phyloP scores from a whole-genome alignment of 208 protist genomes.

The Wallacemonas collosoma region DNA sequence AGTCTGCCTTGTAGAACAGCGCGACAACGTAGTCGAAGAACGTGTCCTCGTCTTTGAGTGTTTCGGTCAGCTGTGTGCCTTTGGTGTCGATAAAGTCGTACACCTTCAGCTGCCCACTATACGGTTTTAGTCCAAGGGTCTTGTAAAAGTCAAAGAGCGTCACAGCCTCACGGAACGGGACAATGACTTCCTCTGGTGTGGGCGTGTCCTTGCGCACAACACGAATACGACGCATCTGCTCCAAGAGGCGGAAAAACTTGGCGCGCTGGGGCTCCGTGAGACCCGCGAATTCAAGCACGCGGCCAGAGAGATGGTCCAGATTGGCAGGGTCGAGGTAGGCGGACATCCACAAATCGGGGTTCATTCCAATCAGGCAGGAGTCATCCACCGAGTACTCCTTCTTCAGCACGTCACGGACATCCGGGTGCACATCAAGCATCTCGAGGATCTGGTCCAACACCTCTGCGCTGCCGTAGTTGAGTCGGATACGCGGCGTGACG shows the following conservation, averaged over 20 bases:
- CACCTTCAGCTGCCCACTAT: constrained; percentile 84
- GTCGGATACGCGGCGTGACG: constrained; percentile 58
- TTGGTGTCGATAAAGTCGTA: constrained; percentile 76
- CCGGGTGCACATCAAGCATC: constrained; percentile 42
- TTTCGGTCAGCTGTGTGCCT: constrained; percentile 57
- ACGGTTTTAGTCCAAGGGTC: constrained; percentile 58
- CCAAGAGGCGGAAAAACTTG: constrained; percentile 67
- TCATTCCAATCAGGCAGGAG: constrained; percentile 78
- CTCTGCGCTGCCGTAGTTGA: constrained; percentile 56
- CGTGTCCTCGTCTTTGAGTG: constrained; percentile 70
- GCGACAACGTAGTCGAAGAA: constrained; percentile 86
- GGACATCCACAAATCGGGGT: constrained; percentile 69
- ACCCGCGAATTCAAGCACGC: constrained; percentile 83
- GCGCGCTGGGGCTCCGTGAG: constrained; percentile 42
- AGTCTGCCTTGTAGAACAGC: constrained; percentile 74
- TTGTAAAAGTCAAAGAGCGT: constrained; percentile 84
- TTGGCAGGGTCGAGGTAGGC: constrained; percentile 83
- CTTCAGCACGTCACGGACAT: constrained; percentile 55
- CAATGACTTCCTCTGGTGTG: constrained; percentile 29
- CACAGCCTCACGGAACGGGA: constrained; percentile 64
- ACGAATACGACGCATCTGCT: constrained; percentile 83
- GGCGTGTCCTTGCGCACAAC: constrained; percentile 66
- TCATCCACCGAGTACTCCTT: constrained; percentile 85
- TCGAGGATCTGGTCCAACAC: constrained; percentile 72
- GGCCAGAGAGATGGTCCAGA: constrained; percentile 84